Evolutionary conservation across 768 basidiomycete species (phyloP).

Genomic region (Mycena indigotica): DNA sequence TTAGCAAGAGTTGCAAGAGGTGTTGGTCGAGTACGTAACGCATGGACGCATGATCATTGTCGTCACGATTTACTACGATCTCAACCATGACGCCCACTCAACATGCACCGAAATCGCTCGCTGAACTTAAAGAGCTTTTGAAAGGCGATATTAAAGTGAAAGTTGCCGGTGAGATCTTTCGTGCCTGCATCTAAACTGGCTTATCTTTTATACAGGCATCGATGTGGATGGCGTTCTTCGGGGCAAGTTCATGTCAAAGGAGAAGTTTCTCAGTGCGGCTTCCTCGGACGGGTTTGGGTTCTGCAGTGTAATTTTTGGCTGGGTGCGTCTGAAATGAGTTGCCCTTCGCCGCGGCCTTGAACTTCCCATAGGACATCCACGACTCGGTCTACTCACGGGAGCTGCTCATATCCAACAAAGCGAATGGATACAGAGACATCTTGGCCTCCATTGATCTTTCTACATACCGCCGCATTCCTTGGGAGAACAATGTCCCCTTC

Average conservation of each 20-base stretch:
- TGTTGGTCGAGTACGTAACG: too few species aligned
- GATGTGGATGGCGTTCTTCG: slow-evolving; percentile 87
- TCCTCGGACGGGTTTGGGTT: slow-evolving; percentile 87
- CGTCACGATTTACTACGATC: too few species aligned
- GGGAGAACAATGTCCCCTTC: slow-evolving; percentile 91
- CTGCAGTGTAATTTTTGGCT: slow-evolving; percentile 80
- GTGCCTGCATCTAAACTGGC: neutral
- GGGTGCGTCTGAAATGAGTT: too few species aligned
- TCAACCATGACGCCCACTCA: neutral
- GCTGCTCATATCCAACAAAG: slow-evolving; percentile 85
- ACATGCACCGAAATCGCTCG: slow-evolving; percentile 47
- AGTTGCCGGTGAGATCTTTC: slow-evolving; percentile 72
- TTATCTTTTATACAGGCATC: neutral
- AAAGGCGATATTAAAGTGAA: slow-evolving; percentile 80
- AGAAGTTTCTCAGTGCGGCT: slow-evolving; percentile 84
- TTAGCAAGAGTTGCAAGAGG: too few species aligned
- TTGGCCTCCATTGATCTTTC: slow-evolving; percentile 84
- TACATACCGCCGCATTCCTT: slow-evolving; percentile 85
- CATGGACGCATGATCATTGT: too few species aligned
- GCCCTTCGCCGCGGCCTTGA: too few species aligned
- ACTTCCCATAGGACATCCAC: slow-evolving; percentile 84
- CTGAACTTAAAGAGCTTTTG: slow-evolving; percentile 60
- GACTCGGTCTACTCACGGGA: slow-evolving; percentile 84
- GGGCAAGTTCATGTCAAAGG: slow-evolving; percentile 94
- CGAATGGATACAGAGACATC: slow-evolving; percentile 91